These are phyloP conservation scores for Haplosporangium sp. DNA, from an alignment of 371 early-diverging fungal species.

Conservation along the genomic window DNA sequence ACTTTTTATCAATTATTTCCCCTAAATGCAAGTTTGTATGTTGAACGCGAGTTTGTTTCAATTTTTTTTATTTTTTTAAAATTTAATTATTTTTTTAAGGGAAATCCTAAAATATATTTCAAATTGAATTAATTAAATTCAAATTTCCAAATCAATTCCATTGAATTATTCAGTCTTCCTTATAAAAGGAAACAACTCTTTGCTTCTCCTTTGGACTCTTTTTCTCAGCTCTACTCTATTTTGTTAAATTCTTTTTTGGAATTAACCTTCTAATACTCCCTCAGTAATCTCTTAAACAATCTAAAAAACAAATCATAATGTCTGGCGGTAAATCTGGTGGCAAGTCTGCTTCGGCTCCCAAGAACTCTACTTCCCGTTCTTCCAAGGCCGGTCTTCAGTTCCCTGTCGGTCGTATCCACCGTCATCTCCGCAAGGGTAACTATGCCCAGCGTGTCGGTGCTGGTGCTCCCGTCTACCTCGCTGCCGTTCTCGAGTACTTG, in stretches of 20 bases:
- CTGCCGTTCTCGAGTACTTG: constrained; percentile 96
- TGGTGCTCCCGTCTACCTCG: constrained; percentile 95
- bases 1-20: not conserved
- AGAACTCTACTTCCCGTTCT: constrained; percentile 72
- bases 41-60: not conserved
- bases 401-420: constrained; percentile 98
- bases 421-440: constrained; percentile 95
- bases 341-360: constrained; percentile 69
- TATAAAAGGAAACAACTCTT: not conserved
- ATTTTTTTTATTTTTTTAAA: constrained; percentile 1
- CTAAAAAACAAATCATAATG: constrained; percentile 52
- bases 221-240: not conserved
- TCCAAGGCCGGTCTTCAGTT: constrained; percentile 92
- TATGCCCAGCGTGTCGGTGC: constrained; percentile 96
- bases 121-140: not conserved
- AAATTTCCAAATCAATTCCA: not conserved
- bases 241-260: not conserved
- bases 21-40: not conserved
- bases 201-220: not conserved
- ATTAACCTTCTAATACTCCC: not conserved
- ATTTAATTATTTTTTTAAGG: not conserved
- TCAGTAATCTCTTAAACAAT: not conserved
- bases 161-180: no score
- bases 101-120: not conserved
- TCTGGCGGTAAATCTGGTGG: constrained; percentile 75